These are phyloP conservation scores for Ogataea trehaloabstinens DNA, from an alignment of 805 yeast species.

Conservation along the genomic window DNA sequence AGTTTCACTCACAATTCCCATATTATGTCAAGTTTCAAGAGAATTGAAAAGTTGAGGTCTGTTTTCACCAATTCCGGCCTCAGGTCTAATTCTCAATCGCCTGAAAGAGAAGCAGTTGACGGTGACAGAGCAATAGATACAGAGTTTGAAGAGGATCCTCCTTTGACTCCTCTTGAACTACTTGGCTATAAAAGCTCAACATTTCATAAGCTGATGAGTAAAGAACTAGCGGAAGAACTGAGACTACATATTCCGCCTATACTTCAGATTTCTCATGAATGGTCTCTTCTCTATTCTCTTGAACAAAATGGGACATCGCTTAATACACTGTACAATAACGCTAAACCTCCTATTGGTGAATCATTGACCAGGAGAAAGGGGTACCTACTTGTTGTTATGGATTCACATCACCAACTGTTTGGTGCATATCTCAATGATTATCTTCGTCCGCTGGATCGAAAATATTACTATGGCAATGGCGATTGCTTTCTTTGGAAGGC, in stretches of 20 bases:
- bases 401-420: slow-evolving; percentile 59
- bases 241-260: slow-evolving; percentile 74
- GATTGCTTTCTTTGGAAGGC: slow-evolving; percentile 91
- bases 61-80: slow-evolving; percentile 14
- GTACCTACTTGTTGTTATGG: slow-evolving; percentile 71
- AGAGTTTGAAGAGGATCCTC: slow-evolving; percentile 32
- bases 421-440: slow-evolving; percentile 80
- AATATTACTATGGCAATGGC: slow-evolving; percentile 86
- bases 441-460: slow-evolving; percentile 66
- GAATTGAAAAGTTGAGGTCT: slow-evolving; percentile 13
- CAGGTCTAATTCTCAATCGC: slow-evolving; percentile 13
- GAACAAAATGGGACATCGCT: slow-evolving; percentile 92
- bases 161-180: slow-evolving; percentile 55
- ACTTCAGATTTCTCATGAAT: slow-evolving; percentile 69
- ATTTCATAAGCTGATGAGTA: slow-evolving; percentile 49
- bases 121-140: background rate
- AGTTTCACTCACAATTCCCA: no score
- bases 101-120: slow-evolving; percentile 4
- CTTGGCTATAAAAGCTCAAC: slow-evolving; percentile 62
- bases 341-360: slow-evolving; percentile 44
- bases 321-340: slow-evolving; percentile 65
- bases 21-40: slow-evolving; percentile 15
- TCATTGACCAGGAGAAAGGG: slow-evolving; percentile 45
- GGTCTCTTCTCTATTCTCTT: slow-evolving; percentile 78
- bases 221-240: slow-evolving; percentile 70